Conservation (phyloP, 805 yeast species). For the Spathaspora sp. region DNA sequence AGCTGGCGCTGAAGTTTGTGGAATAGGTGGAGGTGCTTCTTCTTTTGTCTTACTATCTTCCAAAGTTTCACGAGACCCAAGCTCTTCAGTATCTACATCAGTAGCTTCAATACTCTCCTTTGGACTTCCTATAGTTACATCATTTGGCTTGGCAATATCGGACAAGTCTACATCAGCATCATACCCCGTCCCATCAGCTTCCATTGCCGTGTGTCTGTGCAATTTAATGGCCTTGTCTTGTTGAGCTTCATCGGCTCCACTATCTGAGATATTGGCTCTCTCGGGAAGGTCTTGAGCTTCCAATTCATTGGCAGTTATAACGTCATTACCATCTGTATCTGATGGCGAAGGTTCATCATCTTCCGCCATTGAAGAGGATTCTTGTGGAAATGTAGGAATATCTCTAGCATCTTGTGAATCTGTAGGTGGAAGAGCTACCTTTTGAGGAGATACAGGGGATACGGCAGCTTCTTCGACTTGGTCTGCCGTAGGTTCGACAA, state of each 20-base stretch:
- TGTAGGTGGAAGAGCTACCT: conserved; percentile 42
- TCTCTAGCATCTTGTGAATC: conserved; percentile 29
- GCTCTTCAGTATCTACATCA: background rate
- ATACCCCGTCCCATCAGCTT: conserved; percentile 47
- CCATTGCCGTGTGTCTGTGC: conserved; percentile 6
- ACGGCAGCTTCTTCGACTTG: conserved; percentile 11
- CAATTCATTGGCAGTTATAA: conserved; percentile 1
- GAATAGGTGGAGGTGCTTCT: background rate
- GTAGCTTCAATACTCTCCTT: background rate
- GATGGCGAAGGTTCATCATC: conserved; percentile 17
- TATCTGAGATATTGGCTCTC: conserved; percentile 3
- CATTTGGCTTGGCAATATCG: conserved; percentile 17
- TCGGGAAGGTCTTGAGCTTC: background rate
- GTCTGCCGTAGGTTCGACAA: conserved; percentile 10
- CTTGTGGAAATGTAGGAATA: conserved; percentile 1
- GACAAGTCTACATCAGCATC: conserved; percentile 62
- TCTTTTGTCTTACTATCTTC: background rate
- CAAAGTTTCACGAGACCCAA: background rate
- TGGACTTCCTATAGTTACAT: background rate
- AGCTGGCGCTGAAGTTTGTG: conserved; percentile 7
- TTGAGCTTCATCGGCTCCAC: conserved; percentile 6
- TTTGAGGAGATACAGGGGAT: conserved; percentile 21
- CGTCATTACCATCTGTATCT: conserved; percentile 5
- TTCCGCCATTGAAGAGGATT: conserved; percentile 17
- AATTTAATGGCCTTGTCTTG: conserved; percentile 2